These are phyloP conservation scores for Cladobotryum mycophilum DNA, from an alignment of 2,329 filamentous ascomycete species.

Conservation along the genomic window DNA sequence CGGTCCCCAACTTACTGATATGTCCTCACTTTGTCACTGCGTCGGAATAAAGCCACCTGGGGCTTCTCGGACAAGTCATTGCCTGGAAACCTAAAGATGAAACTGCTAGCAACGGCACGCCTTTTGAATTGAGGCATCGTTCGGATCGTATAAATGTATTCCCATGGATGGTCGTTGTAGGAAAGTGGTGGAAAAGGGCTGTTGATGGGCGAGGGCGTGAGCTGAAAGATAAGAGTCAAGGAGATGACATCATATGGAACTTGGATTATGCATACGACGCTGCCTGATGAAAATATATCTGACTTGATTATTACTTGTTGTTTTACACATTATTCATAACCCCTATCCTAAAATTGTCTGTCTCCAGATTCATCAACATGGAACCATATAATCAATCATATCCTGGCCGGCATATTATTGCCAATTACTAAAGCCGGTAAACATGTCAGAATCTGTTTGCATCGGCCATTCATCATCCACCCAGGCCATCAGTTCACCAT, in stretches of 20 bases:
- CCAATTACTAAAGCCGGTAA: slow-evolving; percentile 1
- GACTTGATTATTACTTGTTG: too few species aligned
- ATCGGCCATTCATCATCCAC: slow-evolving; percentile 32
- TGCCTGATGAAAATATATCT: too few species aligned
- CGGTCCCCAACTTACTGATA: too few species aligned
- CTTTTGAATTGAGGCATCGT: slow-evolving; percentile 20
- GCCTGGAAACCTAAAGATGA: slow-evolving; percentile 42
- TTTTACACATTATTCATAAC: too few species aligned
- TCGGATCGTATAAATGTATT: not conserved
- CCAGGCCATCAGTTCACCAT: slow-evolving; percentile 32
- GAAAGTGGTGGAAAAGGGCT: not conserved
- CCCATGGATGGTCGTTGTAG: slow-evolving; percentile 5
- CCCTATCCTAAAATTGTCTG: too few species aligned
- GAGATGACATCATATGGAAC: too few species aligned
- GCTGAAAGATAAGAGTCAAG: not conserved
- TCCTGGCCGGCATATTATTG: not conserved
- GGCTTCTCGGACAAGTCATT: slow-evolving; percentile 30
- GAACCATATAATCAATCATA: too few species aligned
- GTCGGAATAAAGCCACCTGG: slow-evolving; percentile 54
- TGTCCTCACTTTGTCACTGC: slow-evolving; percentile 52
- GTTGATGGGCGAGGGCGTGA: not conserved
- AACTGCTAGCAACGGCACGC: slow-evolving; percentile 41
- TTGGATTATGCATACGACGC: too few species aligned
- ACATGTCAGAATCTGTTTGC: slow-evolving; percentile 20
- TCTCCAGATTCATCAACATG: too few species aligned